These are phyloP conservation scores for Kernera saxatilis DNA, from an alignment of 345 rosid genomes.

Conservation along the genomic window DNA sequence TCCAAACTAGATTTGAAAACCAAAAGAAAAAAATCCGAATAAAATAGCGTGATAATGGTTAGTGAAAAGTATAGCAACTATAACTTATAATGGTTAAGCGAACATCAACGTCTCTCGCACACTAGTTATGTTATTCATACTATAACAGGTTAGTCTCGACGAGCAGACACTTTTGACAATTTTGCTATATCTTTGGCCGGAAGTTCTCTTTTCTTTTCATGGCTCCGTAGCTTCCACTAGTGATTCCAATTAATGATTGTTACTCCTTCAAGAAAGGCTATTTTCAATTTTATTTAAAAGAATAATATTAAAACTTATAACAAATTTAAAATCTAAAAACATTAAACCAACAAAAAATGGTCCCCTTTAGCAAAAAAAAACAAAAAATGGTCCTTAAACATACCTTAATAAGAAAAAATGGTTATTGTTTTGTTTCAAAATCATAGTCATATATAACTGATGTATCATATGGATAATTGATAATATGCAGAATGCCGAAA, in stretches of 20 bases:
- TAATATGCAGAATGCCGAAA: background rate
- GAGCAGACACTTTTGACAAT: conserved; percentile 14
- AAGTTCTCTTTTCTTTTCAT: background rate
- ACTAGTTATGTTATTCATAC: background rate
- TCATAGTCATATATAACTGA: too few relatives aligned
- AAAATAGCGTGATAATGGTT: background rate
- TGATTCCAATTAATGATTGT: background rate
- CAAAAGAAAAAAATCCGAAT: too few relatives aligned
- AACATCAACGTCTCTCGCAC: background rate
- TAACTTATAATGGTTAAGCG: background rate
- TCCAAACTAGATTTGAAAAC: background rate
- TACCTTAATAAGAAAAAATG: too few relatives aligned
- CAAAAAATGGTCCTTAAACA: too few relatives aligned
- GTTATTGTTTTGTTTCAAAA: too few relatives aligned
- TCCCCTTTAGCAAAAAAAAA: too few relatives aligned
- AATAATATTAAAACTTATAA: background rate
- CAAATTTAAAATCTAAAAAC: background rate
- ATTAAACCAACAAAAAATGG: too few relatives aligned
- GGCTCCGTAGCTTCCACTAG: background rate
- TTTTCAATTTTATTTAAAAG: too few relatives aligned
- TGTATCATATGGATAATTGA: background rate
- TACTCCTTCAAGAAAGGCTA: background rate
- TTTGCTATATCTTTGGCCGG: background rate
- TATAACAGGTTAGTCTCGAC: background rate
- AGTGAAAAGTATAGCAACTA: background rate